Base-by-base conservation (phyloP, 768 basidiomycete species). In the Lactarius trivialis region DNA sequence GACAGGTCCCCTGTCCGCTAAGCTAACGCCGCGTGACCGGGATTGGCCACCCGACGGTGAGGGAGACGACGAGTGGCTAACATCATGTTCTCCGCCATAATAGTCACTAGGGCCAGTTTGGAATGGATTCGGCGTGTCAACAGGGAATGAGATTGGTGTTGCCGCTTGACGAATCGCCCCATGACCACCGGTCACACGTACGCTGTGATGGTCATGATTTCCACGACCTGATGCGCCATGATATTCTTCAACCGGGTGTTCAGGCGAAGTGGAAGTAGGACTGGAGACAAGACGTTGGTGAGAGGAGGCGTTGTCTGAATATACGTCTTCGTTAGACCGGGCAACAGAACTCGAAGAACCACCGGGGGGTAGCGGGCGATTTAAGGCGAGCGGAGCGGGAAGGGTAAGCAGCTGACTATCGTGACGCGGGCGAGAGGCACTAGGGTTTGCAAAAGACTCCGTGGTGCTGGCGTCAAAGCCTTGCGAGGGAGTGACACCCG, bases 1-100 rank as follows among this genome's bases (percentile, higher is more conserved):
- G 2, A 94, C 89, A 41, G 91, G 92, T 15, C 95, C 95, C 68
- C 82, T 76, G 67, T 98, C 95, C 58, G 82, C 82, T 60, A 98
- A 74, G 50, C 86, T 86, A 53, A 97, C 80, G 26, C 94, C 92
- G 12, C 89, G 82, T 6, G 55, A 51, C 45, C 63, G 65, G 54
- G 51, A 63, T 55, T 59, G 60, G 53, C 53, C 62, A 34, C 56
- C 63, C 41, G 52, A 60, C 43, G 55, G 17, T 30, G 55, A 30
- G 19, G 43, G 19, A 3, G 53, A 50, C 3, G 21, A 8, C 15
- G 60, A 26, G 28, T 52, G 17, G n/a, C 32, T 33, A 30, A 30
- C 34, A 7, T 65, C 50, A 49, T 58, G 53, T 36, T 63, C 60
- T 50, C 4, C 36, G 36, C 34, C 33, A 45, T 58, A 36, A n/a